phyloP scores from a whole-genome alignment of 2,329 filamentous ascomycete species.

The Teratosphaeria viscida region DNA sequence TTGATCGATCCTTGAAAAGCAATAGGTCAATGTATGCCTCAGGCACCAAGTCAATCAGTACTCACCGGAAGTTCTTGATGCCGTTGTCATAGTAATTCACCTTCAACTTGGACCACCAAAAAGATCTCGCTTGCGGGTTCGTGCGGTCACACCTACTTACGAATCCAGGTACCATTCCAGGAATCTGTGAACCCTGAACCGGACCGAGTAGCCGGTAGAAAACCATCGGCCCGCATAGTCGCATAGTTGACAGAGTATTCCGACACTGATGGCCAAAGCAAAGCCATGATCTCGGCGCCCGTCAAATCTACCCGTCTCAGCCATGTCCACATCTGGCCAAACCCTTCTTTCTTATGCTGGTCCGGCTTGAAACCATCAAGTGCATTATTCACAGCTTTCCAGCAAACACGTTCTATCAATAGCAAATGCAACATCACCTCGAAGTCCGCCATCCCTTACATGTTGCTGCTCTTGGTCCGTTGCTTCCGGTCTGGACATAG shows the following conservation, averaged over 20 bases:
- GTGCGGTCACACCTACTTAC: constrained; percentile 22
- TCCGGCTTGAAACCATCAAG: no score
- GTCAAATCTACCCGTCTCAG: constrained; percentile 20
- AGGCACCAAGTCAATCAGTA: not conserved
- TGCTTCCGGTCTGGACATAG: no score
- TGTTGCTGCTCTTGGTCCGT: no score
- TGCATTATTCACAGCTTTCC: no score
- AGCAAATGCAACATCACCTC: no score
- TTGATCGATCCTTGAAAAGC: constrained; percentile 16
- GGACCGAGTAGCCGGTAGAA: constrained; percentile 19
- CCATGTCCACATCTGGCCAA: constrained; percentile 9
- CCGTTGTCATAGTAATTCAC: constrained; percentile 24
- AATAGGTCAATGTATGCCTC: not conserved
- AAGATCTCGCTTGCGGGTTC: constrained; percentile 21
- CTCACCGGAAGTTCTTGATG: constrained; percentile 23
- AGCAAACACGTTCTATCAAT: no score
- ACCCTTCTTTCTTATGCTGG: no score
- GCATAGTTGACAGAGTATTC: constrained; percentile 20
- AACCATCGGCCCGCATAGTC: constrained; percentile 18
- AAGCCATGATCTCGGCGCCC: constrained; percentile 26
- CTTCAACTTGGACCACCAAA: constrained; percentile 20
- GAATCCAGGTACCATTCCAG: constrained; percentile 24
- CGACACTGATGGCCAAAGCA: constrained; percentile 23
- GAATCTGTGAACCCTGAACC: constrained; percentile 21
- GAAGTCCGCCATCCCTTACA: no score